Base-by-base conservation (phyloP, 768 basidiomycete species). In the Daedalea quercina region DNA sequence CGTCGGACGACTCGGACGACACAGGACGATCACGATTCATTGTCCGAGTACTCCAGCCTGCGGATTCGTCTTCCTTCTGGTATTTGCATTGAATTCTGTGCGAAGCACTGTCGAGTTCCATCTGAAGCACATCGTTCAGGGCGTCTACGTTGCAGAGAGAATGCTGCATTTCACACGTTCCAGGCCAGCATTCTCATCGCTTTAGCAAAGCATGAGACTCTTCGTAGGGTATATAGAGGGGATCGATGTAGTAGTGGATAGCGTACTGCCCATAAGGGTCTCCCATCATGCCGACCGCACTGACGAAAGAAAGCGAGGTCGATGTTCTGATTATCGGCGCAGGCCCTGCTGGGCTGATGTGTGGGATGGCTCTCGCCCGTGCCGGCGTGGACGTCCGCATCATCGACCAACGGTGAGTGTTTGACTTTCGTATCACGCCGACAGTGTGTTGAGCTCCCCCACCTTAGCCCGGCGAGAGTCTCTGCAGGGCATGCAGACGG, bases 281-380 rank as follows among this genome's bases (percentile, higher is more conserved):
- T 12, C 17, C 13, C 33, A 40, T 42, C 40, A 54, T 54, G 46
- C 47, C 53, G 15, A 37, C 25, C 22, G 43, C 47, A 3, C 25
- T 54, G 12, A 48, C 57, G 11, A 69, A 63, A 48, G 69, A 73
- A 54, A 70, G 71, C n/a, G 54, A 68, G 1, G 75, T 81, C 51
- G 82, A 85, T 62, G 82, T 84, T 19, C 72, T 85, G 54, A 66
- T 85, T 48, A 69, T 84, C 53, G 83, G 83, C 25, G 83, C 83
- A 8, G 83, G 82, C 7, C 77, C 77, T 2, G 71, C 75, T 1
- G 80, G 87, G 2, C 65, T 88, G 1, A 87, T 90, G 84, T 84
- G 81, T 53, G 79, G 79, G 22, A 82, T 83, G 62, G 82, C 76
- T 1, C 73, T 87, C 25, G 76, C 73, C 9, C 73, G 62, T 41